A percentile compares a stretch with the other conserved stretches of the same genome.
Conservation (phyloP, 768 basidiomycete species). For the Mycena latifolia region DNA sequence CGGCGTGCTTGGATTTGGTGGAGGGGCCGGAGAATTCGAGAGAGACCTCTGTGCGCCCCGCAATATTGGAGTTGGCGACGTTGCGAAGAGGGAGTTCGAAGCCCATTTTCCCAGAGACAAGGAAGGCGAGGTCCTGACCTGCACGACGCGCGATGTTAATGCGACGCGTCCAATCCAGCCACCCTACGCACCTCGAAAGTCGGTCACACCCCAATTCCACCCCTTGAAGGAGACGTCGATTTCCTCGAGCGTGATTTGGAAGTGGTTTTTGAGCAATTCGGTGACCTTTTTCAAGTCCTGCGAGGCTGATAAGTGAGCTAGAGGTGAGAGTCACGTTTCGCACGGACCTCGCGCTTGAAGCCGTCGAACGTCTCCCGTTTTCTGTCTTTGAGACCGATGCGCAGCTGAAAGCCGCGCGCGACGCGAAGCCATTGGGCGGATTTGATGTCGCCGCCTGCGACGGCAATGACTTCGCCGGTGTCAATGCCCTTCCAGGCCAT, state of each 20-base stretch:
- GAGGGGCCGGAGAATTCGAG: constrained; percentile 86
- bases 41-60: constrained; percentile 97
- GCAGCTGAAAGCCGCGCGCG: constrained; percentile 91
- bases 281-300: constrained; percentile 94
- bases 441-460: constrained; percentile 82
- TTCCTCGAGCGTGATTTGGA: constrained; percentile 85
- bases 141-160: constrained; percentile 4
- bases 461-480: constrained; percentile 69
- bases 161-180: constrained; percentile 16
- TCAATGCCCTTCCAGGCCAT: constrained; percentile 95
- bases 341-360: constrained; percentile 86
- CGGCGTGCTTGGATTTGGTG: constrained; percentile 57
- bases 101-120: constrained; percentile 86
- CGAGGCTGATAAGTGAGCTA: too few species aligned
- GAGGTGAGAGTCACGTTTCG: constrained; percentile 8
- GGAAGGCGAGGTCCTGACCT: constrained; percentile 95
- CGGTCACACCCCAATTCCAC: constrained; percentile 98
- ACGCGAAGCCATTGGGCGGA: constrained; percentile 94
- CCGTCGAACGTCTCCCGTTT: constrained; percentile 92
- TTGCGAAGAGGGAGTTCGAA: constrained; percentile 90
- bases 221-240: constrained; percentile 93
- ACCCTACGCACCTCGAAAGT: constrained; percentile 84
- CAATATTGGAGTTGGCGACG: constrained; percentile 98
- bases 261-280: constrained; percentile 86
- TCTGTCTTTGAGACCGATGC: constrained; percentile 84